Evolutionary conservation across 495 filamentous ascomycete genomes (phyloP).

Genomic region (Daldinia decipiens): DNA sequence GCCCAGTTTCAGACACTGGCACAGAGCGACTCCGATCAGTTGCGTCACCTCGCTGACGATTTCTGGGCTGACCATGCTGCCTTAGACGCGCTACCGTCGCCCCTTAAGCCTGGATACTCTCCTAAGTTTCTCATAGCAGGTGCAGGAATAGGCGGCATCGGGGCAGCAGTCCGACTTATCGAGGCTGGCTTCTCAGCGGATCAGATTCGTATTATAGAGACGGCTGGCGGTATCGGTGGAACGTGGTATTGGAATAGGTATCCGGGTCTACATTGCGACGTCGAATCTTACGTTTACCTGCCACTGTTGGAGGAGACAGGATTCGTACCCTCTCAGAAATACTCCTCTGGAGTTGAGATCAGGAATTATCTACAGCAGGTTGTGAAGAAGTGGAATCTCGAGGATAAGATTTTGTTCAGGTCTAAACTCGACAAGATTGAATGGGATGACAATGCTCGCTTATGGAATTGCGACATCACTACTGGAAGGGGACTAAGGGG

Average conservation of each 20-base stretch:
- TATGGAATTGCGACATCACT: slow-evolving; percentile 56
- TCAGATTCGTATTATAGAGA: slow-evolving; percentile 63
- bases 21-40: slow-evolving; percentile 43
- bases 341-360: slow-evolving; percentile 58
- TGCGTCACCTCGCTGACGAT: slow-evolving; percentile 54
- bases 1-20: slow-evolving; percentile 55
- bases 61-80: slow-evolving; percentile 58
- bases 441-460: slow-evolving; percentile 57
- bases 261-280: slow-evolving; percentile 62
- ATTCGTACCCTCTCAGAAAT: slow-evolving; percentile 62
- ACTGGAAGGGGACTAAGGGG: slow-evolving; percentile 50
- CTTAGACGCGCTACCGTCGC: slow-evolving; percentile 48
- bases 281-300: slow-evolving; percentile 64
- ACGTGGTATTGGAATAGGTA: slow-evolving; percentile 69
- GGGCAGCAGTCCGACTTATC: slow-evolving; percentile 61
- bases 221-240: slow-evolving; percentile 61
- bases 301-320: slow-evolving; percentile 70
- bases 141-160: slow-evolving; percentile 62
- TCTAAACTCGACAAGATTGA: slow-evolving; percentile 47
- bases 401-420: slow-evolving; percentile 60
- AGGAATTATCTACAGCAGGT: slow-evolving; percentile 56
- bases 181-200: slow-evolving; percentile 57
- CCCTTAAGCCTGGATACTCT: slow-evolving; percentile 44
- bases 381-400: slow-evolving; percentile 56
- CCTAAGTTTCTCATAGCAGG: slow-evolving; percentile 62